Conservation (phyloP, 2,329 filamentous ascomycete genomes). For the Pseudopithomyces maydicus region DNA sequence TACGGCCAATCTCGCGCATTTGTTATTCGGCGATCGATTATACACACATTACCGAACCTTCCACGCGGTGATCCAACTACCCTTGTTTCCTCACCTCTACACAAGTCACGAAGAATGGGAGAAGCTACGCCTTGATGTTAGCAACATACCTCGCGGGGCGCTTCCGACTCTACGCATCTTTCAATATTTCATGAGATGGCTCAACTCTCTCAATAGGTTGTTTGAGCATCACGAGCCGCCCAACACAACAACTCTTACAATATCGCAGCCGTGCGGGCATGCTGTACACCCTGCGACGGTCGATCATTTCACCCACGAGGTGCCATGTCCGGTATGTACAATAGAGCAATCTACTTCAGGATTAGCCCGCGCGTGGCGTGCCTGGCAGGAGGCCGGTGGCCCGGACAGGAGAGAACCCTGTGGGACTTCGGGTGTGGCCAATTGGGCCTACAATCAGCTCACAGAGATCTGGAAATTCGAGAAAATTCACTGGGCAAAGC, state of each 20-base stretch:
- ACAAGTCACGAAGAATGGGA: background rate
- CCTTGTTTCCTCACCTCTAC: background rate
- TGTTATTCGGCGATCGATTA: background rate
- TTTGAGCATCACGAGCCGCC: background rate
- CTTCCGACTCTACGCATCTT: background rate
- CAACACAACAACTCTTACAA: background rate
- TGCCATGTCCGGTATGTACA: background rate
- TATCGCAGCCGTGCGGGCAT: background rate
- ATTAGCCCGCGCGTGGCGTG: background rate
- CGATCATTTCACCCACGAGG: background rate
- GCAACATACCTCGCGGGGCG: background rate
- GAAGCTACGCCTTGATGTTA: background rate
- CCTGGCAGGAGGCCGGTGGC: background rate
- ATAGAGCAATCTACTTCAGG: background rate
- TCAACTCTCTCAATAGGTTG: background rate
- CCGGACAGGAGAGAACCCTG: background rate
- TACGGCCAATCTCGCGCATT: background rate
- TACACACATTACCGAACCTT: background rate
- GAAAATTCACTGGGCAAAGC: background rate
- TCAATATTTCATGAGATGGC: background rate
- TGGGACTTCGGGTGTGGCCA: background rate
- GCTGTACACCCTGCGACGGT: background rate
- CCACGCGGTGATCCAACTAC: background rate
- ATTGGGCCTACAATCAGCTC: background rate
- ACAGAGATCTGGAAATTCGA: background rate